These are phyloP conservation scores for Boletus pseudopeckii DNA, from an alignment of 768 basidiomycete species.

Conservation along the genomic window DNA sequence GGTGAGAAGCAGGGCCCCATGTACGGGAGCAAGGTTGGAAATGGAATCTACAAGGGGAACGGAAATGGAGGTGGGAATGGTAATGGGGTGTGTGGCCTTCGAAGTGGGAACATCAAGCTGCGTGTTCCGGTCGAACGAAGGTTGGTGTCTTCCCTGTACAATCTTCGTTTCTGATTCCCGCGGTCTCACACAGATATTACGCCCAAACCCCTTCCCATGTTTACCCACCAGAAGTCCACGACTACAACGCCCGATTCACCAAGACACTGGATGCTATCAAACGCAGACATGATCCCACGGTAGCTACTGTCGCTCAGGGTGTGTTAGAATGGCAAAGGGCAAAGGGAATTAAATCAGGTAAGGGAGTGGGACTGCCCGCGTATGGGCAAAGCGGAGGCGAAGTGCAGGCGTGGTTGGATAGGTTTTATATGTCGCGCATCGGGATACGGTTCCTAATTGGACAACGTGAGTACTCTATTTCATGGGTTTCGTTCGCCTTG, in stretches of 20 bases:
- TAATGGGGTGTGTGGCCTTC: constrained; percentile 10
- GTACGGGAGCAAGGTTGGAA: constrained; percentile 12
- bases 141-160: neutral
- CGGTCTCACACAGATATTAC: constrained; percentile 61
- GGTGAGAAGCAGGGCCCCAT: constrained; percentile 14
- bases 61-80: constrained; percentile 23
- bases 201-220: constrained; percentile 63
- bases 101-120: constrained; percentile 14
- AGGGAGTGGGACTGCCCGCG: constrained; percentile 20
- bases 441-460: constrained; percentile 96
- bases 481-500: neutral
- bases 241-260: constrained; percentile 91
- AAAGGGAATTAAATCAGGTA: constrained; percentile 26
- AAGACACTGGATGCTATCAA: constrained; percentile 85
- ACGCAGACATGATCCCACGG: constrained; percentile 92
- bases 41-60: constrained; percentile 13
- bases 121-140: constrained; percentile 18
- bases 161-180: constrained; percentile 4
- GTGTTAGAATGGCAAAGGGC: constrained; percentile 91
- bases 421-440: constrained; percentile 94
- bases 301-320: constrained; percentile 94
- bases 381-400: constrained; percentile 74
- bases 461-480: constrained; percentile 60
- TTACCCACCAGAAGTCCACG: constrained; percentile 91
- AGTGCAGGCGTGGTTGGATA: constrained; percentile 94